Evolutionary conservation across 257 asterid species (phyloP), one percentile per base, ranked within the genome.

Genomic region (Primulina eburnea): DNA sequence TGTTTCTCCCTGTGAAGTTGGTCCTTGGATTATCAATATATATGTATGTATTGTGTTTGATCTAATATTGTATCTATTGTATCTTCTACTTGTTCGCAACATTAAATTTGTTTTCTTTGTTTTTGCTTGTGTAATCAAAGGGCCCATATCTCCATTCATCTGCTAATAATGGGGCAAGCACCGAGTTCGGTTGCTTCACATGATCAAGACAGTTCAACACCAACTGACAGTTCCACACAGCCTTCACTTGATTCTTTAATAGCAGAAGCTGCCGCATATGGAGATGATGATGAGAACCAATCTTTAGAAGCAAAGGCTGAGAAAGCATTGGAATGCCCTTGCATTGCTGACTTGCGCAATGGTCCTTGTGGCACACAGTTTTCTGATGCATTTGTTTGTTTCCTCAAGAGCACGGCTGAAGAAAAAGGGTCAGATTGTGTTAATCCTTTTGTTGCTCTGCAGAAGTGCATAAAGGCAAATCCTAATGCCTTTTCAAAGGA

Each of bases 341-440:
- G 97, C 78, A 80, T 92, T 59, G 90, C 97, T 50, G 82, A 84
- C 74, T 75, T 93, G 75, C 77, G 88, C 40, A 74, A 67, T 50
- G 94, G 98, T 12, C 94, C 94, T 7, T 93, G 98, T 56, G 96
- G 99, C 5, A 30, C 64, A 71, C 97, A 80, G 71, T 93, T 93
- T 64, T 93, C 99, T 0, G 84, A 84, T 60, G 97, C 99, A 55
- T 93, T 93, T 64, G 82, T 89, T 32, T 93, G 97, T 66, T 93
- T 90, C 62, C 91, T 93, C 80, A 93, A 89, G 85, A 93, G 97
- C 89, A 83, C 89, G 1, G 84, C 95, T 70, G 90, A 84, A 53
- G 96, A 89, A 69, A 90, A 90, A 80, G 96, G 97, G 68, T 82
- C 94, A 0, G 97, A 90, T 60, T 93, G 95, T 4, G 94, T 93